Evolutionary conservation across 352 stramenopile genomes (phyloP), one percentile per base, ranked within the genome.

Genomic region (Thraustochytrium sp.): DNA sequence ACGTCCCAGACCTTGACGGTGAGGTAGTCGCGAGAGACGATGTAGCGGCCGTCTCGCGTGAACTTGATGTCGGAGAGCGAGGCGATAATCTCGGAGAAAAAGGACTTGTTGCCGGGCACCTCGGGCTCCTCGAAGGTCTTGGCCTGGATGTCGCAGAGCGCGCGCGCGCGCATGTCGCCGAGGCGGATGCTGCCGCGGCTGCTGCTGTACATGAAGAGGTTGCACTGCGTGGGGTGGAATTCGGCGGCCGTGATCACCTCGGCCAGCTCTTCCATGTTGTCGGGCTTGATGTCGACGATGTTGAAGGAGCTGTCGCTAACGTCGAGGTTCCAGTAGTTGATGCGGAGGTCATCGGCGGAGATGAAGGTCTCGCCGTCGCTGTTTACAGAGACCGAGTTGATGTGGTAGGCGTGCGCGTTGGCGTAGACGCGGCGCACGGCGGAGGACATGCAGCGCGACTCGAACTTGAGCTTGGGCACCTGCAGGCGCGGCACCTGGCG

Each of bases 361-460:
- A 98, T 90, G 85, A 98, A 98, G 40, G 93, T 96, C 87, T 98
- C 94, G 26, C 93, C 93, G 86, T 98, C 95, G 78, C 89, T 95
- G 86, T 96, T 97, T 77, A 95, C 91, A 42, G 93, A 93, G 68
- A 98, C 92, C 49, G 92, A 97, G 88, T 98, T 98, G 88, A 98
- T 98, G 87, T 98, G 95, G 86, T 98, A 98, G 48, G 94, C 94
- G 87, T 98, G 95, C 29, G 94, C 95, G 85, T 98, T 97, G 0
- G 92, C 26, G 46, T 93, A 98, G 21, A 96, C 88, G 48, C 93
- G 88, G 74, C 95, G 95, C 61, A 91, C 84, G 21, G 90, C 94
- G 31, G 93, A 92, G 51, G 90, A 65, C 31, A 91, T 80, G 49
- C 31, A 61, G 72, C 48, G 61, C 23, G 26, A 68, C 77, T 38